Percentiles rank a stretch among this genome's conserved stretches.
phyloP scores from a whole-genome alignment of 2,329 filamentous ascomycete genomes.

The Shiraia sp. region DNA sequence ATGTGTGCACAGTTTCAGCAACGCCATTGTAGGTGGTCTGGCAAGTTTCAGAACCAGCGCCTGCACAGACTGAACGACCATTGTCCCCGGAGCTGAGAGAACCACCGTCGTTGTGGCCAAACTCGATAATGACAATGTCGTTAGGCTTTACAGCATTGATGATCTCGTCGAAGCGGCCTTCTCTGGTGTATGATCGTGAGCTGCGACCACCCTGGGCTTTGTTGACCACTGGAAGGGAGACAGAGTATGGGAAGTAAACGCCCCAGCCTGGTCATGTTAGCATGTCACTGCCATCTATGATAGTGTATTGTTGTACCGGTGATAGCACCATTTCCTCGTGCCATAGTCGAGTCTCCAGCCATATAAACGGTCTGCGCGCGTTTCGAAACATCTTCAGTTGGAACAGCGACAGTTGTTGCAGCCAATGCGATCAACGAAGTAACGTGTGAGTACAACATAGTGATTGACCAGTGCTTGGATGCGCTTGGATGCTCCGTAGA shows the following conservation, averaged over 20 bases:
- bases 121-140: slow-evolving; percentile 72
- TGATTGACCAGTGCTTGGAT: too few species aligned
- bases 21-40: slow-evolving; percentile 56
- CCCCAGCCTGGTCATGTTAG: slow-evolving; percentile 62
- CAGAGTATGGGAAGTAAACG: slow-evolving; percentile 59
- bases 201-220: slow-evolving; percentile 68
- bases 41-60: slow-evolving; percentile 59
- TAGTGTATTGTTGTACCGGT: slow-evolving; percentile 48
- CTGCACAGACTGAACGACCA: slow-evolving; percentile 63
- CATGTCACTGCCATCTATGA: too few species aligned
- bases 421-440: slow-evolving; percentile 24
- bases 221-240: slow-evolving; percentile 61
- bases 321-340: slow-evolving; percentile 50
- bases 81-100: slow-evolving; percentile 60
- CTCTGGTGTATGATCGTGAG: slow-evolving; percentile 67
- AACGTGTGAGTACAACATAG: slow-evolving; percentile 25
- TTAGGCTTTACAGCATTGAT: slow-evolving; percentile 57
- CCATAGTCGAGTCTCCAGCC: slow-evolving; percentile 67
- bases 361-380: slow-evolving; percentile 56
- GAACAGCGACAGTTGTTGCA: slow-evolving; percentile 26
- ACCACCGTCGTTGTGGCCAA: slow-evolving; percentile 74
- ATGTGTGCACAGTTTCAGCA: slow-evolving; percentile 63
- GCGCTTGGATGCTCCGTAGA: too few species aligned
- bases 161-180: slow-evolving; percentile 66
- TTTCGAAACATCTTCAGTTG: slow-evolving; percentile 23